A percentile compares a stretch with the other conserved stretches of the same genome.
These are phyloP conservation scores for Amanita polypyramis DNA, from an alignment of 768 basidiomycete genomes.

Conservation along the genomic window DNA sequence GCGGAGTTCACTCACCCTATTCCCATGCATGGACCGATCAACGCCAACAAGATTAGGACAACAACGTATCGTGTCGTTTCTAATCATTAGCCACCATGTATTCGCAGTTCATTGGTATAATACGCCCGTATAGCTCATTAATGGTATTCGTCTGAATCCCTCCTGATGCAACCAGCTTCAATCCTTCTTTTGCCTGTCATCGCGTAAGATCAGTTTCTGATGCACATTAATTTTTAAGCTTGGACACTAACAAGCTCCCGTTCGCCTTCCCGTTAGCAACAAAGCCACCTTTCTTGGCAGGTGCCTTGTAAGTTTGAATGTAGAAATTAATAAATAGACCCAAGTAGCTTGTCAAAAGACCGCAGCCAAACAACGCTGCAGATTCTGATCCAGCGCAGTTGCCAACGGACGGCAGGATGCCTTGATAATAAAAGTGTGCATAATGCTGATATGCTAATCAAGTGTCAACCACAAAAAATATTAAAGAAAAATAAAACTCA, in stretches of 20 bases:
- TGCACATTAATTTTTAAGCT: conserved; percentile 11
- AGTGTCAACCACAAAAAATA: conserved; percentile 5
- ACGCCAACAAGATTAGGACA: no score
- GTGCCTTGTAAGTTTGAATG: conserved; percentile 74
- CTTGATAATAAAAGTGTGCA: conserved; percentile 48
- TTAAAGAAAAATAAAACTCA: conserved; percentile 29
- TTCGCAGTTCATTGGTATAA: conserved; percentile 1
- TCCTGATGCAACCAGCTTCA: not conserved
- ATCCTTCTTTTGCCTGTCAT: conserved; percentile 3
- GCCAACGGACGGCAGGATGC: conserved; percentile 54
- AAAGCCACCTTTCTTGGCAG: conserved; percentile 35
- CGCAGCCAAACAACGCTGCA: conserved; percentile 86
- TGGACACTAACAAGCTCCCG: conserved; percentile 10
- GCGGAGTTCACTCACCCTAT: no score
- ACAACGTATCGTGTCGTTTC: no score
- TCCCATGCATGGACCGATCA: no score
- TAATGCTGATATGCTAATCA: conserved; percentile 71
- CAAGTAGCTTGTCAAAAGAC: conserved; percentile 81
- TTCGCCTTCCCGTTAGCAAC: conserved; percentile 33
- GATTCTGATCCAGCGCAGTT: conserved; percentile 85
- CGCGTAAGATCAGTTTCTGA: not conserved
- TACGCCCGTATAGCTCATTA: conserved; percentile 8
- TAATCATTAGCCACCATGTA: not conserved
- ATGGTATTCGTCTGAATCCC: not conserved
- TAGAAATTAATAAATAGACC: conserved; percentile 95